Evolutionary conservation across 2,329 filamentous ascomycete species (phyloP).

Genomic region (Xylariaceae sp.): DNA sequence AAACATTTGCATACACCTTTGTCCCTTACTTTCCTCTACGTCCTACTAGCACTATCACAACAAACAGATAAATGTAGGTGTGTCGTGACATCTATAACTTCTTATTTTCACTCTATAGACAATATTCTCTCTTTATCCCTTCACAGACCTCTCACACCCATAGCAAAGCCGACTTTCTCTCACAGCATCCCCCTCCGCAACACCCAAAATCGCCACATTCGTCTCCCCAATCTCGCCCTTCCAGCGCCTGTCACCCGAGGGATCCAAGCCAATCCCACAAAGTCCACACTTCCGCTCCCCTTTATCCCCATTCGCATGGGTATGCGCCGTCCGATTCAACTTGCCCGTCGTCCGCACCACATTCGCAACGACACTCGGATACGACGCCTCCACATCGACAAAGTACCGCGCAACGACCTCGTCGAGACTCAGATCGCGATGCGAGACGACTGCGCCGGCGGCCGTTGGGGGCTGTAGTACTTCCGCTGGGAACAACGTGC

Average conservation of each 20-base stretch:
- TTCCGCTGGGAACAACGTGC: conserved; percentile 4
- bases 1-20: background rate
- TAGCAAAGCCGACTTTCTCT: conserved; percentile 53
- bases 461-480: background rate
- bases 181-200: conserved; percentile 17
- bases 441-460: conserved; percentile 48
- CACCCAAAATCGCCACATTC: background rate
- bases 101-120: background rate
- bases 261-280: conserved; percentile 64
- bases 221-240: conserved; percentile 55
- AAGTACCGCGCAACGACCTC: conserved; percentile 89
- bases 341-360: conserved; percentile 90
- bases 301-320: conserved; percentile 18
- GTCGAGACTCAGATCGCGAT: conserved; percentile 81
- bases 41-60: background rate
- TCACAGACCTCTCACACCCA: conserved; percentile 64
- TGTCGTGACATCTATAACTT: background rate
- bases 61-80: background rate
- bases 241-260: conserved; percentile 58
- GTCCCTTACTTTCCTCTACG: too few relatives aligned
- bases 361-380: conserved; percentile 88
- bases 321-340: conserved; percentile 45
- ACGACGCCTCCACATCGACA: conserved; percentile 74
- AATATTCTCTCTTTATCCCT: conserved; percentile 36
- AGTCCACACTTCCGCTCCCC: conserved; percentile 50